Percentiles rank a stretch among this genome's conserved stretches.
Conservation (phyloP, 768 basidiomycete genomes). For the Boletus insuetus region DNA sequence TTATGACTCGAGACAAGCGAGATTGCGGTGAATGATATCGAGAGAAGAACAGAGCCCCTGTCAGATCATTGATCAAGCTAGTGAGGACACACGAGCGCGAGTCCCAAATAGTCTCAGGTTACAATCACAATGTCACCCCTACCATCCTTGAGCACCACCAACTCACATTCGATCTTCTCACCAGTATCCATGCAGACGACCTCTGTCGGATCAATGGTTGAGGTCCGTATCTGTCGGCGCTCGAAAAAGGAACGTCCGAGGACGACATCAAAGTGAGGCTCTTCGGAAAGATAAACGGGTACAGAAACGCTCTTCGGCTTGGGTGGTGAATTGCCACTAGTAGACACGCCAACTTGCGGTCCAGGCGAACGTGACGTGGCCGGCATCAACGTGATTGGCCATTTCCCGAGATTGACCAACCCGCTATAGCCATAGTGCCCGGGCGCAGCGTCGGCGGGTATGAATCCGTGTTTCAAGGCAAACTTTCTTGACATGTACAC, state of each 20-base stretch:
- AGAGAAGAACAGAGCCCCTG: too few species aligned
- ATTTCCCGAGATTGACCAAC: conserved; percentile 77
- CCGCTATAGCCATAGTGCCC: conserved; percentile 95
- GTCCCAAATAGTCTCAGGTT: conserved; percentile 37
- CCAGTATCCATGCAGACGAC: conserved; percentile 91
- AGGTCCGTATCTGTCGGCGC: conserved; percentile 77
- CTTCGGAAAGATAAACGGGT: conserved; percentile 86
- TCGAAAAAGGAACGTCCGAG: conserved; percentile 85
- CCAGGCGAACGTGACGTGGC: conserved; percentile 2
- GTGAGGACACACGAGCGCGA: not conserved
- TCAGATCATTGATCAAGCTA: not conserved
- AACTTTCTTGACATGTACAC: conserved; percentile 97
- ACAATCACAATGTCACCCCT: conserved; percentile 88
- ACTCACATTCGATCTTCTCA: conserved; percentile 87
- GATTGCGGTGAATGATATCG: too few species aligned
- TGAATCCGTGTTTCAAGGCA: conserved; percentile 82
- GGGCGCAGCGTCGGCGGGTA: conserved; percentile 81
- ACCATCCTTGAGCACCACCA: conserved; percentile 90
- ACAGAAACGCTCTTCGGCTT: conserved; percentile 44
- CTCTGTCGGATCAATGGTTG: conserved; percentile 81
- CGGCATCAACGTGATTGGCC: conserved; percentile 74
- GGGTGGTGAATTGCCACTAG: conserved; percentile 1
- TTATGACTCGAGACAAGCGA: too few species aligned
- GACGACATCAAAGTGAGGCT: conserved; percentile 94
- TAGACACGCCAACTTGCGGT: not conserved